These are phyloP conservation scores for Suhomyces chickasaworum DNA, from an alignment of 1,139 yeast species.

Conservation along the genomic window DNA sequence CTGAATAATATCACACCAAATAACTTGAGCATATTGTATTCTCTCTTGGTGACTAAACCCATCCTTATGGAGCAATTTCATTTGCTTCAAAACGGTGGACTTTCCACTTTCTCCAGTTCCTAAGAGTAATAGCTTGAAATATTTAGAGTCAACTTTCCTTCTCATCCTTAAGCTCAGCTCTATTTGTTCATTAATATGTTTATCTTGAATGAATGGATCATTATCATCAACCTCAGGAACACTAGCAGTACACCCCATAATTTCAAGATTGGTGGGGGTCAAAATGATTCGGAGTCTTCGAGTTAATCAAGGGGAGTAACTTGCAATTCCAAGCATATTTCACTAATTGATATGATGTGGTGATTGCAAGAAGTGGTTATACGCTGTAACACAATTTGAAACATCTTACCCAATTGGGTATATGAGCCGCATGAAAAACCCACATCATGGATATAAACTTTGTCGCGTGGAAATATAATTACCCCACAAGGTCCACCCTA, in stretches of 20 bases:
- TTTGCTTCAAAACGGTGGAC: conserved; percentile 92
- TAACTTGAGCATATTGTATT: conserved; percentile 79
- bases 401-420: conserved; percentile 1
- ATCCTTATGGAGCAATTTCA: conserved; percentile 81
- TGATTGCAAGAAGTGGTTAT: background rate
- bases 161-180: conserved; percentile 63
- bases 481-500: background rate
- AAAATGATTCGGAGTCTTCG: background rate
- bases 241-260: conserved; percentile 73
- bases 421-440: background rate
- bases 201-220: conserved; percentile 54
- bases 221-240: conserved; percentile 45
- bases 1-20: conserved; percentile 92
- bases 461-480: background rate
- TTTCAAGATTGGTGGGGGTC: background rate
- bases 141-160: conserved; percentile 49
- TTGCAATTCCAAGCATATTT: background rate
- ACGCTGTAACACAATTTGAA: background rate
- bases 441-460: background rate
- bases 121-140: conserved; percentile 65
- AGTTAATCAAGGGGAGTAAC: background rate
- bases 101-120: conserved; percentile 98
- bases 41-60: conserved; percentile 84
- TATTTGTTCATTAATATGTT: conserved; percentile 62
- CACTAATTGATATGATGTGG: background rate